Base-by-base conservation (phyloP, 441 rosid species). In the Biscutella laevigata region DNA sequence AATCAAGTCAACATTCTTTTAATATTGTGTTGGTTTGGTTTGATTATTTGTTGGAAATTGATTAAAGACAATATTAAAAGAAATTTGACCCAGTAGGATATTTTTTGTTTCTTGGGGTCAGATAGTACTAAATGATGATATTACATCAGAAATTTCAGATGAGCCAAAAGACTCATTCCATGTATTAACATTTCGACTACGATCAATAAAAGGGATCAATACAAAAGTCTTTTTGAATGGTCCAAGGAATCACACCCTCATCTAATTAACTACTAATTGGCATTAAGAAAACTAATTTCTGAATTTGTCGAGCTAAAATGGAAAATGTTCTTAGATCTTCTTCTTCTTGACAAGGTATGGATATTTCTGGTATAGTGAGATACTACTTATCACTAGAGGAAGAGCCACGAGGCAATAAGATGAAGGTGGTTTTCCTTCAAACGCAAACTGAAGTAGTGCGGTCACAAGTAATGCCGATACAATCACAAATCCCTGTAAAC, bases 381-480 rank as follows among this genome's bases (percentile, higher is more conserved):
- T 82, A 74, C 99, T 92, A 57, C 81, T 54, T 33, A 81, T 52
- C 29, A 92, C 97, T 0, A 92, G 82, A 7, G 97, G 99, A 47
- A 92, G 83, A 51, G 97, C 86, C 47, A 81, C 62, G 0, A 88
- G 75, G 46, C 92, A 88, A 52, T 77, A 84, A 19, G 59, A 28
- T 6, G 99, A 81, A 6, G 97, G 99, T 0, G 97, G 86, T 61
- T 82, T 81, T 41, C 96, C 99, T 80, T 92, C 97, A 15, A 86
- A 84, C 41, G 84, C 70, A 68, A 92, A 92, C 70, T 86, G 99
- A 47, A 92, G 73, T 64, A 92, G 25, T 12, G 97, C 95, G 0
- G 97, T 92, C 27, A 88, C 97, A 1, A 92, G 83, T 32, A 92
- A 89, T n/a, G 99, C 95, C 1, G 88, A 92, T 28, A 92, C 97